A percentile compares a stretch with the other conserved stretches of the same genome.
phyloP scores from a whole-genome alignment of 202 grass and related monocot species.

The Eragrostis tef region DNA sequence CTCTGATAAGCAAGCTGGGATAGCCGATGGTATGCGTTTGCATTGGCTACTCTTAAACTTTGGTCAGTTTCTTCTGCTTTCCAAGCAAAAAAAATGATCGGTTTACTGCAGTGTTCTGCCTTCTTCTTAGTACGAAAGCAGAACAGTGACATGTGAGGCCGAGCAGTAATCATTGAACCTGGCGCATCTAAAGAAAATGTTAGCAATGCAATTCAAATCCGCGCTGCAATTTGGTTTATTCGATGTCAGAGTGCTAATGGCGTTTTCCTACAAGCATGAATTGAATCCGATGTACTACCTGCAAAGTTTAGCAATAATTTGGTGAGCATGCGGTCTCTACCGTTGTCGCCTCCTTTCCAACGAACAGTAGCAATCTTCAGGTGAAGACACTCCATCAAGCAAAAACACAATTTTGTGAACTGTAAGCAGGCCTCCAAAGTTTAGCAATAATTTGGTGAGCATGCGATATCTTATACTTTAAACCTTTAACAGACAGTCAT shows the following conservation, averaged over 20 bases:
- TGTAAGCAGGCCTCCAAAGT: not conserved
- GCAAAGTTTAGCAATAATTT: too few species aligned
- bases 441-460: conserved; percentile 17
- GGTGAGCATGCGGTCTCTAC: too few species aligned
- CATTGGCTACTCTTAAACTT: not conserved
- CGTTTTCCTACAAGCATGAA: conserved; percentile 24
- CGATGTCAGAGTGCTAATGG: not conserved
- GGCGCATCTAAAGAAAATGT: not conserved
- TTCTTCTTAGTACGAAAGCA: not conserved
- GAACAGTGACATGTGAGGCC: not conserved
- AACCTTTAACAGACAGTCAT: conserved; percentile 17
- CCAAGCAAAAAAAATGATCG: not conserved
- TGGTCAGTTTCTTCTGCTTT: not conserved
- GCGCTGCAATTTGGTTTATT: not conserved
- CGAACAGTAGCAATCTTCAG: not conserved
- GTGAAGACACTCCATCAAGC: not conserved
- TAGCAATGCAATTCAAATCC: not conserved
- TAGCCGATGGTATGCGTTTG: conserved; percentile 12
- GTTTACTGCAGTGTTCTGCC: not conserved
- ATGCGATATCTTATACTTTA: not conserved
- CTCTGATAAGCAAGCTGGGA: conserved; percentile 1
- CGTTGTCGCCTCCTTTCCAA: conserved; percentile 8
- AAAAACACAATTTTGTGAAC: not conserved
- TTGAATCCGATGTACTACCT: not conserved
- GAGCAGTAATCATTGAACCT: not conserved